phyloP scores from a whole-genome alignment of 768 basidiomycete genomes.

The Collybiopsis confluens region DNA sequence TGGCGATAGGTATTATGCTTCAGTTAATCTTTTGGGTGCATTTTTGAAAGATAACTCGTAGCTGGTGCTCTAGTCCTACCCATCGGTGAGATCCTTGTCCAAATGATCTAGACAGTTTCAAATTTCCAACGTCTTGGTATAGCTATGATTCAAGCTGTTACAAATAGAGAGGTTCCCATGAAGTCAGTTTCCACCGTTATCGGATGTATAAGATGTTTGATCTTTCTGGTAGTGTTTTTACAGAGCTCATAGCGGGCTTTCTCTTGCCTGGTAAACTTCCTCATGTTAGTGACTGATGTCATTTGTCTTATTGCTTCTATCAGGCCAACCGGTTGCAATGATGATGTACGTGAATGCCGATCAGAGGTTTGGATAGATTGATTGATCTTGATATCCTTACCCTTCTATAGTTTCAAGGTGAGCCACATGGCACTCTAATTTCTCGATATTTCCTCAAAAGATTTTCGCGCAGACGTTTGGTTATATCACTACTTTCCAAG shows the following conservation, averaged over 20 bases:
- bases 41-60: slow-evolving; percentile 1
- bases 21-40: slow-evolving; percentile 9
- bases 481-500: slow-evolving; percentile 30
- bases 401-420: background rate
- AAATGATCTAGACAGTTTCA: background rate
- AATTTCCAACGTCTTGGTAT: slow-evolving; percentile 5
- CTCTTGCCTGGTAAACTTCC: slow-evolving; percentile 25
- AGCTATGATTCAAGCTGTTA: slow-evolving; percentile 35
- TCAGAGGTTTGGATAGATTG: no score
- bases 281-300: no score
- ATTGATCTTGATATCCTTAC: no score
- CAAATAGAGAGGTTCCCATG: slow-evolving; percentile 32
- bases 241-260: slow-evolving; percentile 36
- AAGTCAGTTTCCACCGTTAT: slow-evolving; percentile 22
- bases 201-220: no score
- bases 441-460: slow-evolving; percentile 9
- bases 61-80: slow-evolving; percentile 29
- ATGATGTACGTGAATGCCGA: slow-evolving; percentile 22
- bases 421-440: background rate
- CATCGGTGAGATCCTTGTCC: slow-evolving; percentile 21
- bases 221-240: slow-evolving; percentile 26
- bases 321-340: slow-evolving; percentile 32
- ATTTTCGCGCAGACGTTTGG: slow-evolving; percentile 22
- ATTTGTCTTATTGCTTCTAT: background rate
- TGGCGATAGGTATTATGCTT: slow-evolving; percentile 16